Base-by-base conservation (phyloP, 2,329 filamentous ascomycete genomes). In the Xylaria sp. region DNA sequence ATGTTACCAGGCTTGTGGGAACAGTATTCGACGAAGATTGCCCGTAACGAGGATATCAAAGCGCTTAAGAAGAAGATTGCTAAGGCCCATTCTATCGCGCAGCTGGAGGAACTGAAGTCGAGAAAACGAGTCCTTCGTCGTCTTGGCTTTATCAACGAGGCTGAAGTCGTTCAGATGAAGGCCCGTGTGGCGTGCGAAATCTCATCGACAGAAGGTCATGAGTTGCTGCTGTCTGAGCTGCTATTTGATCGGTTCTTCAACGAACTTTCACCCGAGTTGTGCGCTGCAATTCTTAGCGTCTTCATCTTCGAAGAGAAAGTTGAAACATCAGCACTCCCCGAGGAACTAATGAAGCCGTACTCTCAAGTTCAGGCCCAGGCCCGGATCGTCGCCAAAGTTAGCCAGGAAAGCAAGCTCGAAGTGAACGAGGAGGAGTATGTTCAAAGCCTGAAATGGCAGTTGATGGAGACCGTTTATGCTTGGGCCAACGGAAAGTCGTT, bases 171-270 rank as follows among this genome's bases (percentile, higher is more conserved):
- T 7, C 90, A 97, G 76, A 84, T 97, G 67, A 99, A 99, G 76
- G 94, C 93, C 9, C 90, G 95, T 51, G 95, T 97, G 2, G 94
- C 94, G 1, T 99, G 94, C 74, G 93, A 99, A 75, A 97, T 99
- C 61, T 96, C 91, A 59, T 96, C 93, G 0, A 88, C 84, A 1
- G 85, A 88, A 63, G 94, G 93, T 34, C 94, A 99, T 68, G 95
- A 99, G 71, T 80, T 99, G 39, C 86, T 99, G 60, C 82, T 99
- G 4, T 92, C 90, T 11, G 94, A 99, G 73, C 80, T 99, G 22
- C 82, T 99, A 0, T 97, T 99, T 74, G 95, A 97, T 72, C 86
- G 92, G 38, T 97, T 97, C 81, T 99, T 99, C 82, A 99, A 97
- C 70, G 92, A 97, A 69, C 78, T 97, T 40, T 87, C 87, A 0